phyloP scores from a whole-genome alignment of 1,139 yeast genomes.

The Hanseniaspora uvarum region DNA sequence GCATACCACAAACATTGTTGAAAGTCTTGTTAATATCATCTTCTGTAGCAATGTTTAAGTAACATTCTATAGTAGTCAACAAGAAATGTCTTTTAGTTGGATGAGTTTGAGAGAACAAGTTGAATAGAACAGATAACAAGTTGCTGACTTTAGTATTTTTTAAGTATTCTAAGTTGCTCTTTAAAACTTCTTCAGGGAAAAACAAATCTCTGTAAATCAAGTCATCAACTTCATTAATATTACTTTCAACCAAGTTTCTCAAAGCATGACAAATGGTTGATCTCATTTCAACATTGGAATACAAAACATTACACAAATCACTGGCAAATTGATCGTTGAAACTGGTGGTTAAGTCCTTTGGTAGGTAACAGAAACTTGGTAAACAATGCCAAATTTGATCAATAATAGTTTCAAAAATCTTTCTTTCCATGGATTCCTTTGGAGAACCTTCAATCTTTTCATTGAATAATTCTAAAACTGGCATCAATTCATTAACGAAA shows the following conservation, averaged over 20 bases:
- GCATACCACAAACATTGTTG: slow-evolving; percentile 70
- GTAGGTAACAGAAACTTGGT: slow-evolving; percentile 83
- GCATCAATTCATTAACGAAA: slow-evolving; percentile 55
- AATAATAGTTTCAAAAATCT: slow-evolving; percentile 68
- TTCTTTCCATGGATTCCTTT: slow-evolving; percentile 53
- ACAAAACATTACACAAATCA: slow-evolving; percentile 59
- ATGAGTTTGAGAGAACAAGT: slow-evolving; percentile 76
- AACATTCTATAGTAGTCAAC: slow-evolving; percentile 74
- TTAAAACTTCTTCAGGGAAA: slow-evolving; percentile 50
- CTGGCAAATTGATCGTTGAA: slow-evolving; percentile 75
- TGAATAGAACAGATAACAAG: slow-evolving; percentile 74
- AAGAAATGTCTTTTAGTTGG: slow-evolving; percentile 78
- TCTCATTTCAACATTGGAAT: slow-evolving; percentile 65
- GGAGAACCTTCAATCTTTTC: slow-evolving; percentile 31
- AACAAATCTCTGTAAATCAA: slow-evolving; percentile 16
- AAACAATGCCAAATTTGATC: slow-evolving; percentile 89
- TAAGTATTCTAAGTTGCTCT: slow-evolving; percentile 50
- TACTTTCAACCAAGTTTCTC: slow-evolving; percentile 68
- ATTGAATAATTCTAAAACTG: slow-evolving; percentile 52
- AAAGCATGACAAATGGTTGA: slow-evolving; percentile 72
- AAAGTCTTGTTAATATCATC: slow-evolving; percentile 66
- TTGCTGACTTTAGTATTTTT: slow-evolving; percentile 54
- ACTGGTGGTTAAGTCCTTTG: slow-evolving; percentile 54
- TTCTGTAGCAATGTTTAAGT: slow-evolving; percentile 57
- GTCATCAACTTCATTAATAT: slow-evolving; percentile 36